Base-by-base conservation (phyloP, 192 early-diverging fungal genomes). In the Umbelopsis sp. region DNA sequence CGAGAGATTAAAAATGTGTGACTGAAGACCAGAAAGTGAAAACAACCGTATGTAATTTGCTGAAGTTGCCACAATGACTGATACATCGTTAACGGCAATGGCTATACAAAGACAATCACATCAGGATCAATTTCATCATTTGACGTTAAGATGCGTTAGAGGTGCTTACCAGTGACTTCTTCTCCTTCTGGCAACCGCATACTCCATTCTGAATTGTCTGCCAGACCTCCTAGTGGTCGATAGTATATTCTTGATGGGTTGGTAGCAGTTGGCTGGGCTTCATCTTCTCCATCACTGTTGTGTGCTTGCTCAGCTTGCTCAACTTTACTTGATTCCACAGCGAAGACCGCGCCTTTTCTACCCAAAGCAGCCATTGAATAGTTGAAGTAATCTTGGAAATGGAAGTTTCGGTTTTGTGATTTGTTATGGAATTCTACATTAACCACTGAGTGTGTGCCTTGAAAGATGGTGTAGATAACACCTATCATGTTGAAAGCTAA, bases 361-460 rank as follows among this genome's bases (percentile, higher is more conserved):
- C 85, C 79, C 15, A 99, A 80, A 52, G 89, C 82, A 0, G 93
- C 95, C 86, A 97, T 85, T 4, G 89, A 84, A 80, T 87, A 95
- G 47, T 90, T 86, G 74, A 85, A 82, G 70, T 86, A 84, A 72
- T 98, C 94, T 3, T 89, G 86, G 55, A 98, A 97, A 75, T 91
- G 90, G 53, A 92, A 91, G 67, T 91, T 90, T 44, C 93, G 85
- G 50, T 86, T 79, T 8, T 86, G 67, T 16, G 93, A 84, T 69
- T 93, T 89, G 84, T 99, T 95, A 77, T 96, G 91, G 70, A 93
- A 97, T 51, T 93, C 91, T 5, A 99, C 90, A 73, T 93, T 90
- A 16, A 99, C 73, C 13, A 90, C 93, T 22, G 87, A 86, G 78
- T 93, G 87, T 2, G 87, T 79, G 15, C 82, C 85, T 69, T 93